Conservation (phyloP, 1,139 yeast genomes). For the Geotrichum bryndzae region DNA sequence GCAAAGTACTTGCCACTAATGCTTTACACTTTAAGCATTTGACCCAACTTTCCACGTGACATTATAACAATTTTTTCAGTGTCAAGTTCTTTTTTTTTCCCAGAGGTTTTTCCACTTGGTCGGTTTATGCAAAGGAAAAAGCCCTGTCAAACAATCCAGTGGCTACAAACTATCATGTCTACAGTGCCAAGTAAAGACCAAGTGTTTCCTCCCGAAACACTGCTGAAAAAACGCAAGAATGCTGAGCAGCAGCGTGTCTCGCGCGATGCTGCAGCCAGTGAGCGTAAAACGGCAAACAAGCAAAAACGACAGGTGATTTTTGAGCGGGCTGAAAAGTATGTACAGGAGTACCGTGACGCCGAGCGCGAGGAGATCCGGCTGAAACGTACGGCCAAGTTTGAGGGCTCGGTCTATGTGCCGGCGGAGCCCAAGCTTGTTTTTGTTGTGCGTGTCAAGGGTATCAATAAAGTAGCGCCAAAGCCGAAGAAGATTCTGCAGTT, state of each 20-base stretch:
- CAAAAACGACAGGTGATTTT: conserved; percentile 84
- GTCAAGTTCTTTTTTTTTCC: too few species aligned
- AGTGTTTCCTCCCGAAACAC: conserved; percentile 75
- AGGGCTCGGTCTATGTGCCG: conserved; percentile 75
- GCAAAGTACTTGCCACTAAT: too few species aligned
- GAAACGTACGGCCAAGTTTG: conserved; percentile 93
- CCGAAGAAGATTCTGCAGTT: conserved; percentile 99
- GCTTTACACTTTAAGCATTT: too few species aligned
- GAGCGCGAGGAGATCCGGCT: conserved; percentile 89
- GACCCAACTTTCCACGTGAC: too few species aligned
- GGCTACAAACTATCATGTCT: not conserved
- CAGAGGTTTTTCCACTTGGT: too few species aligned
- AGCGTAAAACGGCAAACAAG: conserved; percentile 58
- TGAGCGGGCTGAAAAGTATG: conserved; percentile 98
- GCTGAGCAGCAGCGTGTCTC: conserved; percentile 52
- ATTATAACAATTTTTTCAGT: too few species aligned
- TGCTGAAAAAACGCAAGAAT: conserved; percentile 90
- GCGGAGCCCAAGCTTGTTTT: conserved; percentile 96
- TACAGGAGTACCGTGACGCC: conserved; percentile 90
- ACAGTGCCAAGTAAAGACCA: conserved; percentile 31
- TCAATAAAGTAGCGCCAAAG: conserved; percentile 98
- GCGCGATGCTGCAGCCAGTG: conserved; percentile 45
- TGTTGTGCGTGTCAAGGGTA: conserved; percentile 99
- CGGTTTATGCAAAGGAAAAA: too few species aligned
- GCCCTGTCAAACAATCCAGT: not conserved